Percentiles rank a stretch among this genome's conserved stretches.
phyloP scores from a whole-genome alignment of 345 rosid species.

The Ceriops decandra region DNA sequence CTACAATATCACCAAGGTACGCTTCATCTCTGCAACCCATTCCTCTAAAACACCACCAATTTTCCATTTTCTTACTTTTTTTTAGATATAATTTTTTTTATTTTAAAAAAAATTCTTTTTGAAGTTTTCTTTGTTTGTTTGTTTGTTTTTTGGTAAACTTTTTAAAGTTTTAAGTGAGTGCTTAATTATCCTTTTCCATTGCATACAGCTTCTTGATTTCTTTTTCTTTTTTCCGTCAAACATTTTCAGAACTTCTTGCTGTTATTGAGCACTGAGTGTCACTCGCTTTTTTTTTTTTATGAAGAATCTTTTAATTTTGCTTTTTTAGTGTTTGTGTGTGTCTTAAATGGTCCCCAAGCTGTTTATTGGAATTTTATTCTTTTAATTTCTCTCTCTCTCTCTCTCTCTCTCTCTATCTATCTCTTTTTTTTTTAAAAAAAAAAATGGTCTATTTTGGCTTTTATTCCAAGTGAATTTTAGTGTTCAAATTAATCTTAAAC shows the following conservation, averaged over 20 bases:
- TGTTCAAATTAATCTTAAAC: too few relatives aligned
- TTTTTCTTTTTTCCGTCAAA: neutral
- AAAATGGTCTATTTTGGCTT: neutral
- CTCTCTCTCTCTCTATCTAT: neutral
- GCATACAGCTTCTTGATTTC: neutral
- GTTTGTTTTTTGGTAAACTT: neutral
- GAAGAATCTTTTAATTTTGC: too few relatives aligned
- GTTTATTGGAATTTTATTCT: too few relatives aligned
- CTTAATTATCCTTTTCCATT: neutral
- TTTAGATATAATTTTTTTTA: neutral
- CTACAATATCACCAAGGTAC: constrained; percentile 19
- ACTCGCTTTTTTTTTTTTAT: neutral
- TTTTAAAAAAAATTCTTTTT: neutral
- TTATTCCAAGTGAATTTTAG: neutral
- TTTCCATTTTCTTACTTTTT: neutral
- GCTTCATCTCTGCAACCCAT: neutral
- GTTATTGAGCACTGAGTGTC: too few relatives aligned
- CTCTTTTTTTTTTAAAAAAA: neutral
- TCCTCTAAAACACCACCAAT: neutral
- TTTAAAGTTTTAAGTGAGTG: too few relatives aligned
- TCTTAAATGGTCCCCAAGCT: too few relatives aligned
- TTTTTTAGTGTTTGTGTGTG: too few relatives aligned
- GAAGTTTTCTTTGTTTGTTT: too few relatives aligned
- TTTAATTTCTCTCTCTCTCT: neutral
- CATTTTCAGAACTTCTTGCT: neutral